phyloP scores from a whole-genome alignment of 1,139 yeast genomes.

The Saccharomyces hybrid region DNA sequence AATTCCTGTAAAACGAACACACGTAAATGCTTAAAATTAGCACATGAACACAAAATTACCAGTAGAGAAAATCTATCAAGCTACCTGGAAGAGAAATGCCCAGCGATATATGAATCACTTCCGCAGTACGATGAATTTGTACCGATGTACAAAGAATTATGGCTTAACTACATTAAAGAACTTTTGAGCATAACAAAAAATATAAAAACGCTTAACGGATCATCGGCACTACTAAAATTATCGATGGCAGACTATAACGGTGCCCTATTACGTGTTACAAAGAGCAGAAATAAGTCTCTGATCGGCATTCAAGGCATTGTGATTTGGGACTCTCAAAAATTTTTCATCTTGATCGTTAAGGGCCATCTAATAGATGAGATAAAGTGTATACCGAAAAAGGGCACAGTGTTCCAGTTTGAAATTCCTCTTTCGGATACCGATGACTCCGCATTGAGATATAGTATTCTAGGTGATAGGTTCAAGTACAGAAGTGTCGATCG shows the following conservation, averaged over 20 bases:
- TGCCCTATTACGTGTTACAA: conserved; percentile 51
- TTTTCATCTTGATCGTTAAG: conserved; percentile 57
- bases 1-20: conserved; percentile 14
- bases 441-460: conserved; percentile 43
- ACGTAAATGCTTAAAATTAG: conserved; percentile 16
- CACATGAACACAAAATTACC: conserved; percentile 14
- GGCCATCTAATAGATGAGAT: conserved; percentile 46
- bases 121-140: conserved; percentile 23
- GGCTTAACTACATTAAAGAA: conserved; percentile 31
- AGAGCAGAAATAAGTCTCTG: conserved; percentile 49
- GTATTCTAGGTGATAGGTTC: conserved; percentile 73
- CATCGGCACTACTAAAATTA: conserved; percentile 42
- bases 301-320: conserved; percentile 73
- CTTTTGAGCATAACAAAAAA: conserved; percentile 21
- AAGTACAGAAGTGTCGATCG: conserved; percentile 73
- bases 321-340: conserved; percentile 77
- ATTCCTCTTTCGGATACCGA: conserved; percentile 34
- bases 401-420: conserved; percentile 51
- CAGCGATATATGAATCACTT: conserved; percentile 14
- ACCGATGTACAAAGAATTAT: conserved; percentile 27
- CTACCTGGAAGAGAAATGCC: conserved; percentile 15
- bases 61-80: conserved; percentile 9
- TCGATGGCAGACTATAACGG: conserved; percentile 85
- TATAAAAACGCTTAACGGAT: conserved; percentile 17
- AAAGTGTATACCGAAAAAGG: conserved; percentile 51